Percentiles rank a stretch among this genome's conserved stretches.
These are phyloP conservation scores for Cryptococcus jaspeensis DNA, from an alignment of 1,284 basidiomycete genomes.

Conservation along the genomic window DNA sequence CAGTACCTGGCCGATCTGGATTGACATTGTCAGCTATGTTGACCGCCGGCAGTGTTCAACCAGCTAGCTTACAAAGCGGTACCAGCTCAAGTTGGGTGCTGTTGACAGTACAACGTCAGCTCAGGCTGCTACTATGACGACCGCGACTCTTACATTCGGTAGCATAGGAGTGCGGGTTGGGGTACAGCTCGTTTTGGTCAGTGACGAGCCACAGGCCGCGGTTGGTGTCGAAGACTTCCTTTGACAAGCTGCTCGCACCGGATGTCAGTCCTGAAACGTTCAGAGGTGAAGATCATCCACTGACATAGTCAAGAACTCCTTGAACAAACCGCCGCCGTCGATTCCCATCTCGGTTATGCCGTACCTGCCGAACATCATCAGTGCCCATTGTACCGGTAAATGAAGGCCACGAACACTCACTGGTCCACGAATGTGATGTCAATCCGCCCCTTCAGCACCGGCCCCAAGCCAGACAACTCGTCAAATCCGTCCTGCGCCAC, in stretches of 20 bases:
- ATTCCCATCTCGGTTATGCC: slow-evolving; percentile 45
- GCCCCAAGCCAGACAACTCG: slow-evolving; percentile 63
- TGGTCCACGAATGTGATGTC: slow-evolving; percentile 89
- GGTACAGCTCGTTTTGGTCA: slow-evolving; percentile 88
- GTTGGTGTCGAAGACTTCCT: slow-evolving; percentile 92
- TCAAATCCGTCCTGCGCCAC: slow-evolving; percentile 85
- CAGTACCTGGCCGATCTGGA: slow-evolving; percentile 74
- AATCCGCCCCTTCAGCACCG: slow-evolving; percentile 73
- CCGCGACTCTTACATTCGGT: slow-evolving; percentile 64
- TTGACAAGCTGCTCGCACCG: slow-evolving; percentile 61
- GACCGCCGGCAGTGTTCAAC: not conserved
- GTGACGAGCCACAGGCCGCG: slow-evolving; percentile 91
- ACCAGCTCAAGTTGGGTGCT: slow-evolving; percentile 89
- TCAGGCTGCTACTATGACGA: not conserved
- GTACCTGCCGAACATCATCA: slow-evolving; percentile 21
- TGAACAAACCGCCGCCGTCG: slow-evolving; percentile 96
- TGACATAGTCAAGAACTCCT: slow-evolving; percentile 84
- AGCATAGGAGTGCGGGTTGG: slow-evolving; percentile 86
- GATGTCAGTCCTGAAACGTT: not conserved
- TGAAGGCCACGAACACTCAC: slow-evolving; percentile 56
- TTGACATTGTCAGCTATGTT: not conserved
- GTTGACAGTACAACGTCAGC: slow-evolving; percentile 3
- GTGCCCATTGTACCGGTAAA: slow-evolving; percentile 1
- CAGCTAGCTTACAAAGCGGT: slow-evolving; percentile 62
- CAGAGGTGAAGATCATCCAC: slow-evolving; percentile 16